Evolutionary conservation across 345 rosid genomes (phyloP).

Genomic region (Populus ilicifolia): DNA sequence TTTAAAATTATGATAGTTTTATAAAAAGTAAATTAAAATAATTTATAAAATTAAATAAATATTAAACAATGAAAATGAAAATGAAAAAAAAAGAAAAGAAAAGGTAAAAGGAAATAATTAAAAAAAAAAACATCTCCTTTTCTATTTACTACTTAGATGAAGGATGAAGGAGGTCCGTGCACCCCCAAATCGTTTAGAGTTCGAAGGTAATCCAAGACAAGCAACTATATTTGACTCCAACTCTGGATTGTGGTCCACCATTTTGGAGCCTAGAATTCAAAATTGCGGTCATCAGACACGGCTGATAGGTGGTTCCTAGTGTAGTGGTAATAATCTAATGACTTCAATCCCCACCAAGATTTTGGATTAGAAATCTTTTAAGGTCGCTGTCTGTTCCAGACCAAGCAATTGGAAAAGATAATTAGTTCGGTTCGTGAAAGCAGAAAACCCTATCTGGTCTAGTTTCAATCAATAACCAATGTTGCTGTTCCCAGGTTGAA

Average conservation of each 20-base stretch:
- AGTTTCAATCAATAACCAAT: neutral
- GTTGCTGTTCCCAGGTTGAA: neutral
- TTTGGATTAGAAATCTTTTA: neutral
- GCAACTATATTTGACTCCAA: constrained; percentile 13
- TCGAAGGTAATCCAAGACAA: neutral
- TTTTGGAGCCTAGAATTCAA: neutral
- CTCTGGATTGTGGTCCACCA: constrained; percentile 13
- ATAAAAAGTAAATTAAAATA: too few species aligned
- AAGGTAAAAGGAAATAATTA: too few species aligned
- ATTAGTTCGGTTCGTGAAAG: constrained; percentile 10
- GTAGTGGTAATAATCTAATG: neutral
- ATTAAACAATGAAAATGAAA: too few species aligned
- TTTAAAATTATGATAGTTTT: too few species aligned
- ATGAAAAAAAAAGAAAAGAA: too few species aligned
- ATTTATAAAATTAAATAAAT: too few species aligned
- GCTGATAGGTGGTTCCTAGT: constrained; percentile 21
- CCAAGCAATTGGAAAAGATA: neutral
- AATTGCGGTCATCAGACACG: constrained; percentile 1
- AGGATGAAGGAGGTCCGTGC: too few species aligned
- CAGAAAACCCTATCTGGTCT: neutral
- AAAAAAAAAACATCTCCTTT: too few species aligned
- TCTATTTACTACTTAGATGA: too few species aligned
- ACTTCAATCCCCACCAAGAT: neutral
- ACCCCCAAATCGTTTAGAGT: neutral
- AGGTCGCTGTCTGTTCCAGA: constrained; percentile 4